Base-by-base conservation (phyloP, 352 stramenopile genomes). In the Phytophthora tubulina region DNA sequence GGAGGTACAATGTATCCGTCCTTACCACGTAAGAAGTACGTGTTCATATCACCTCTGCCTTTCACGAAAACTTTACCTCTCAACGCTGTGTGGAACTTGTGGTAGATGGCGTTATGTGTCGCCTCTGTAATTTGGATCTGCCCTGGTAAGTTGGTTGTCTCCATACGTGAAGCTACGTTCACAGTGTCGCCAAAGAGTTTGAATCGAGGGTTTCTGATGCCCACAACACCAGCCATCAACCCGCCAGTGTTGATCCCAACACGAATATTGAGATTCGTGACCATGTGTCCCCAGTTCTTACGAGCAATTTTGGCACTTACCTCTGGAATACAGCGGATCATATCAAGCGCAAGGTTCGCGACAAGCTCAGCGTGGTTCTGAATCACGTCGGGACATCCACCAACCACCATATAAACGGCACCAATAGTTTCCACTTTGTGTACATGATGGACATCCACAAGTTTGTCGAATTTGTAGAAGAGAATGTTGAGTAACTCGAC, bases 381-480 rank as follows among this genome's bases (percentile, higher is more conserved):
- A 7, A 84, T 89, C 38, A 80, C 76, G 33, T 94, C 80, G 6
- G 91, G 90, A 41, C 88, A 96, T 0, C 91, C 90, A 11, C 86
- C 85, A 1, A 94, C 88, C 11, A 95, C 91, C 89, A 97, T 96
- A 73, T 97, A 97, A 0, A 96, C 90, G 7, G 92, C 86, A 17
- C 89, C 91, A n/a, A 97, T 93, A 11, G 92, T 97, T 64, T 97
- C 91, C 4, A 97, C 89, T 69, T 97, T 97, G 77, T 97, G 91
- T 7, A 97, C 89, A n/a, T 87, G 76, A 58, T 96, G 89, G 6
- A 94, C 82, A 36, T 97, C 89, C 21, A 95, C 83, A 13, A 97
- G 79, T 53, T 94, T 88, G 75, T 96, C 92, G 44, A 97, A 96
- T 67, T 95, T 91, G 76, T 91, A 96, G 61, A 95, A 97, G 21